Conservation (phyloP, 345 rosid genomes). For the Mercurialis annua region DNA sequence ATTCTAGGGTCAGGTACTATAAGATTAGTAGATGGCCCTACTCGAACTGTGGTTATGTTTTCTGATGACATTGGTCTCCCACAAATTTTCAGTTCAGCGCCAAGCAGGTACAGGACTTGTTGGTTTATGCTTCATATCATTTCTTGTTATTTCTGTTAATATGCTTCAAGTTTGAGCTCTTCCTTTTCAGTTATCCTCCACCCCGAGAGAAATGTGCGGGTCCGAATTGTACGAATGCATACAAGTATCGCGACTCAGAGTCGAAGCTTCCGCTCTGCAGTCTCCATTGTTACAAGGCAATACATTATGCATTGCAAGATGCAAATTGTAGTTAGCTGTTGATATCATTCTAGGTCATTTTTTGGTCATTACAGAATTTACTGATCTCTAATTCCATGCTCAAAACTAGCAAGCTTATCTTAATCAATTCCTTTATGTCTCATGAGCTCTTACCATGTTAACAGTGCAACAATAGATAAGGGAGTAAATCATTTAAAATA, state of each 20-base stretch:
- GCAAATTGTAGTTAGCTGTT: slow-evolving; percentile 16
- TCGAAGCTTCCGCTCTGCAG: slow-evolving; percentile 30
- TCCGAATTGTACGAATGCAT: slow-evolving; percentile 27
- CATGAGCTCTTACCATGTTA: too few species aligned
- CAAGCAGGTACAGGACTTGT: slow-evolving; percentile 41
- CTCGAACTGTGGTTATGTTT: slow-evolving; percentile 28
- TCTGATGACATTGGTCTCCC: slow-evolving; percentile 29
- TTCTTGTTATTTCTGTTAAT: neutral
- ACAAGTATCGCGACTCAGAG: slow-evolving; percentile 27
- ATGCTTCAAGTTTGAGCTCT: neutral
- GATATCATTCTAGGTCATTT: slow-evolving; percentile 1
- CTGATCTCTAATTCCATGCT: neutral
- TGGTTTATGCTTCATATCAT: neutral
- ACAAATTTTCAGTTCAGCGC: slow-evolving; percentile 27
- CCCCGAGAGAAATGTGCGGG: slow-evolving; percentile 32
- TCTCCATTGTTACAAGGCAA: slow-evolving; percentile 31
- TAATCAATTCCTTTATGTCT: neutral
- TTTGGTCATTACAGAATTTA: neutral
- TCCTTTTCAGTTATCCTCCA: slow-evolving; percentile 28
- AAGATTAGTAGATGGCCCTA: slow-evolving; percentile 22
- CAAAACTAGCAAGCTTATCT: neutral
- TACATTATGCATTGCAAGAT: slow-evolving; percentile 25
- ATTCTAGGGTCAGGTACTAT: slow-evolving; percentile 17
- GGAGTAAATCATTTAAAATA: too few species aligned
- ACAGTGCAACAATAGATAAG: too few species aligned